A percentile compares a stretch with the other conserved stretches of the same genome.
Conservation (phyloP, 306 rosid species). For the Acacia melanoxylon region DNA sequence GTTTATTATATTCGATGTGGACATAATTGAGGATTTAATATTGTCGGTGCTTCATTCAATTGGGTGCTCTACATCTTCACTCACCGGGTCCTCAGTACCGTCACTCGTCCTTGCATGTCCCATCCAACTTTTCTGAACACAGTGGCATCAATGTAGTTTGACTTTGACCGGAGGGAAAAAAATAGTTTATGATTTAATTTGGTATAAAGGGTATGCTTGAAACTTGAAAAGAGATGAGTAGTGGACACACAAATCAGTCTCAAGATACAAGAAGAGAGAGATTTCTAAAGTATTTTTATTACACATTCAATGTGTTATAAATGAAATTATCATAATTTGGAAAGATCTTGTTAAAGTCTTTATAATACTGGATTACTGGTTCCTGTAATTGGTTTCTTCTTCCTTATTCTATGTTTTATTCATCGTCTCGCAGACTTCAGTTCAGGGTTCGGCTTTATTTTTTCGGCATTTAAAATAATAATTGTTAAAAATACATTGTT, state of each 20-base stretch:
- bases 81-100: not conserved
- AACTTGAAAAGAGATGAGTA: too few relatives aligned
- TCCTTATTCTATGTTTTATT: not conserved
- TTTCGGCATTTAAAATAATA: not conserved
- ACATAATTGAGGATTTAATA: not conserved
- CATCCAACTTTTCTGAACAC: not conserved
- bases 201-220: not conserved
- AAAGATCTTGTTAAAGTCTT: slow-evolving; percentile 34
- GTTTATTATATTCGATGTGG: not conserved
- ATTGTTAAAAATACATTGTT: not conserved
- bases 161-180: too few relatives aligned
- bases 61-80: not conserved
- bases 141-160: not conserved
- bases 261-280: not conserved
- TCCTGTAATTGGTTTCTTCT: not conserved
- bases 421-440: not conserved
- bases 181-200: not conserved
- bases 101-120: not conserved
- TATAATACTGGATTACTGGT: slow-evolving; percentile 16
- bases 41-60: not conserved
- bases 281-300: not conserved
- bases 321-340: not conserved
- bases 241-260: too few relatives aligned
- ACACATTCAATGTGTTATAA: not conserved
- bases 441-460: not conserved